Base-by-base conservation (phyloP, 2,329 filamentous ascomycete genomes). In the Ophiostoma sp. region DNA sequence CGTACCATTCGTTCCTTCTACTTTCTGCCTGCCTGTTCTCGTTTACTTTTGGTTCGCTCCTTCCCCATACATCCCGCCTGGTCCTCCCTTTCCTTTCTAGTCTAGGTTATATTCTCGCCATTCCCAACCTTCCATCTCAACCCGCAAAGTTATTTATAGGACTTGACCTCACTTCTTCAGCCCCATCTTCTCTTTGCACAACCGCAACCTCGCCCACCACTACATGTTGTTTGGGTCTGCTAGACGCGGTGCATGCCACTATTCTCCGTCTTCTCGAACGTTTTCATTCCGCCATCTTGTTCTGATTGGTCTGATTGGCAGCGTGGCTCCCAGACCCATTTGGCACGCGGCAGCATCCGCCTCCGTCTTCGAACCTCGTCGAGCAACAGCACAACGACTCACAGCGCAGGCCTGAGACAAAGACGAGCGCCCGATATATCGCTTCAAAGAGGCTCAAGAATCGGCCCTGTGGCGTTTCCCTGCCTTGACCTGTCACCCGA, bases 101-200 rank as follows among this genome's bases (percentile, higher is more conserved):
- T n/a, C 38, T 14, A 63, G 60, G 1, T 41, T 62, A 41, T 41
- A 66, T 65, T 69, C 68, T 68, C 64, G 64, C 69, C 64, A 40
- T 58, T 66, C 45, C 63, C 69, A 67, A 67, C 55, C 58, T 60
- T 62, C 63, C 36, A 49, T 63, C 44, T 62, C 47, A 64, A n/a
- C 66, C 63, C 62, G 45, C 63, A 67, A 67, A 65, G 69, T 70
- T 72, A 72, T 72, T 72, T 72, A 71, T 72, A 71, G 71, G 70
- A 70, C 63, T 66, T 52, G n/a, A 36, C 52, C 44, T 67, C 38
- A 62, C 55, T 36, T 58, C 52, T 68, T 69, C 67, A 70, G 70
- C 70, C 66, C 70, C 70, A 67, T 71, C 69, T 42, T 52, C 64
- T n/a, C 55, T 66, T 64, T 71, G 68, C 70, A 70, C 70, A 36